These are phyloP conservation scores for Sonneratia alba DNA, from an alignment of 345 rosid genomes.

Conservation along the genomic window DNA sequence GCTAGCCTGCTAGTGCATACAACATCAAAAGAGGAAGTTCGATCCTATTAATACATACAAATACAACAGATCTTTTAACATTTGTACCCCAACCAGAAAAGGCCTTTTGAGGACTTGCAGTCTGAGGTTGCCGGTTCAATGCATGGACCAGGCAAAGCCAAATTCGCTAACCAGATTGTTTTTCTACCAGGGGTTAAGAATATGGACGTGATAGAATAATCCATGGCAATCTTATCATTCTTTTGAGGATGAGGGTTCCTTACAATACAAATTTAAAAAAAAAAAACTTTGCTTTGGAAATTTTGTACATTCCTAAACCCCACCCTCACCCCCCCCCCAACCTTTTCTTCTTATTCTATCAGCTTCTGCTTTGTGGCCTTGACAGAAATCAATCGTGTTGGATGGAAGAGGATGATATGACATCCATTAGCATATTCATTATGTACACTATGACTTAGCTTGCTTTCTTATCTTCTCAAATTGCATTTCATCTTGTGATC, in stretches of 20 bases:
- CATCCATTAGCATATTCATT: conserved; percentile 20
- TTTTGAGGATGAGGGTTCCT: not conserved
- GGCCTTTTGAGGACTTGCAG: not conserved
- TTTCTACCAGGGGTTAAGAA: not conserved
- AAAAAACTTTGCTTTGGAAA: conserved; percentile 14
- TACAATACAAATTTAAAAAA: not conserved
- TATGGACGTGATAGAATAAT: not conserved
- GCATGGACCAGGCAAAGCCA: not conserved
- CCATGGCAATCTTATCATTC: not conserved
- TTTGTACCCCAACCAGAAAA: not conserved
- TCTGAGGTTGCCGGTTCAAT: not conserved
- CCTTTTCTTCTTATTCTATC: not conserved
- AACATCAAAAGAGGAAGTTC: not conserved
- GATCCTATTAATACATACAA: not conserved
- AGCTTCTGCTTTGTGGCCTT: conserved; percentile 21
- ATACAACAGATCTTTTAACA: not conserved
- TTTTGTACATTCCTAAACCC: conserved; percentile 15
- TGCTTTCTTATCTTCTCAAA: conserved; percentile 2
- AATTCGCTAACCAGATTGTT: not conserved
- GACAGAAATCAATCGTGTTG: conserved; percentile 33
- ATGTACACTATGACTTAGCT: conserved; percentile 13
- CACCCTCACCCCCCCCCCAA: too few species aligned
- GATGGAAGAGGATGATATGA: conserved; percentile 20
- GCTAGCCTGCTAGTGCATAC: not conserved
- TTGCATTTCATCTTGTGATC: not conserved